Evolutionary conservation across 768 basidiomycete species (phyloP), one percentile per base, ranked within the genome.

Genomic region (Gymnopilus dilepis): DNA sequence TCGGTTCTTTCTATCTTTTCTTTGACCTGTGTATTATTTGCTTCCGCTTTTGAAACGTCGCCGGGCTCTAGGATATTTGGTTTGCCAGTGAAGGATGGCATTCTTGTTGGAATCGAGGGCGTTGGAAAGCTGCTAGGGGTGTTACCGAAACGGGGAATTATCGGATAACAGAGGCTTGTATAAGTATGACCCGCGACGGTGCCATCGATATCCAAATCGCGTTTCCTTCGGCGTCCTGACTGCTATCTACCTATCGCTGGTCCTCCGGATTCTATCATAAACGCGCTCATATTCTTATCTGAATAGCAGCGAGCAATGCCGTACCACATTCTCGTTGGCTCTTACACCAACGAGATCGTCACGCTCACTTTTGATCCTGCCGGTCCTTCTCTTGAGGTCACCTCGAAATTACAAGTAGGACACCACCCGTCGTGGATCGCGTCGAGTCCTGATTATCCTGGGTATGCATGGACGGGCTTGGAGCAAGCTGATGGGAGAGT

Each of bases 381-480:
- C 0, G 69, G 74, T 0, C 69, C 76, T 6, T 80, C 79, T 22
- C 74, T 93, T 58, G 76, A 75, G 11, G 70, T 84, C 31, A 67
- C 76, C 12, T 81, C 84, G 4, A 64, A 79, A 15, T 67, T 85
- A 53, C 69, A 72, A 8, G 84, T 86, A 34, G 89, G 90, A 26
- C 73, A 80, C 65, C 84, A 86, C 67, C 90, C 92, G 0, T 92
- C 91, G 5, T 95, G 93, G 93, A 80, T 95, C 62, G 82, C 87
- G 11, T 74, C 77, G 6, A 83, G 89, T 68, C 86, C 87, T 0
- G 72, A 69, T 0, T 83, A 89, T 62, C 77, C 74, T 43, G 82
- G 84, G 3, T 66, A 93, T 26, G 77, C 92, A 31, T 88, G 88
- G 67, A 77, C 91, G 11, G 87, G 82, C 0, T 77, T 93, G 19